Base-by-base conservation (phyloP, 495 filamentous ascomycete genomes). In the Amphirosellinia nigrospora region DNA sequence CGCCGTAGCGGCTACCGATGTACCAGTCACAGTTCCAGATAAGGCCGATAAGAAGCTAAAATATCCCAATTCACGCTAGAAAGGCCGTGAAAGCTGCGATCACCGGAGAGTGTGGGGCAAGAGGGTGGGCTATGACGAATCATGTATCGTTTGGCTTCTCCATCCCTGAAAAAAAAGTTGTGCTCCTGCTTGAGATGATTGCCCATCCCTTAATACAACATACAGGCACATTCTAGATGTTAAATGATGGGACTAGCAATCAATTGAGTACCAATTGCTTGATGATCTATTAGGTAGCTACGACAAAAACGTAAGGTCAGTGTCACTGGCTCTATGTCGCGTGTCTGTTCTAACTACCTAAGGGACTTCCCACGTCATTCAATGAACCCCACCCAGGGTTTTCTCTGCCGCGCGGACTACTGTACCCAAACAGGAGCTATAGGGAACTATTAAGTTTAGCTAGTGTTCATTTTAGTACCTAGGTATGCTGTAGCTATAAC, bases 11-110 rank as follows among this genome's bases (percentile, higher is more conserved):
- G 21, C 39, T 56, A 10, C 52, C 46, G 46, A n/a, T 26, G 32
- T 65, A 23, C 64, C 39, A 67, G 64, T 67, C 52, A 68, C 41
- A 60, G 9, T 23, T 4, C 38, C 32, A 36, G 55, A 61, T 68
- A 68, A 68, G 41, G 26, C 13, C 9, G 55, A 68, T 68, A 68
- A 68, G 26, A 61, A 6, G 32, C 30, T 38, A 68, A 61, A 60
- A 68, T 48, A 53, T 52, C 43, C 67, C 45, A 64, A 64, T 62
- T 61, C 16, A 13, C 58, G 64, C 60, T 56, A 63, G 5, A 41
- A 28, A 41, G 55, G 7, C 43, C 28, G 39, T 61, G 11, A 55
- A n/a, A 55, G 66, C 48, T 70, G 68, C 68, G 68, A 70, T 56
- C 23, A 69, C 46, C 68, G 68, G 68, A 70, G 59, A 23, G 5